These are phyloP conservation scores for Myochromella boudieri DNA, from an alignment of 768 basidiomycete genomes.

Conservation along the genomic window DNA sequence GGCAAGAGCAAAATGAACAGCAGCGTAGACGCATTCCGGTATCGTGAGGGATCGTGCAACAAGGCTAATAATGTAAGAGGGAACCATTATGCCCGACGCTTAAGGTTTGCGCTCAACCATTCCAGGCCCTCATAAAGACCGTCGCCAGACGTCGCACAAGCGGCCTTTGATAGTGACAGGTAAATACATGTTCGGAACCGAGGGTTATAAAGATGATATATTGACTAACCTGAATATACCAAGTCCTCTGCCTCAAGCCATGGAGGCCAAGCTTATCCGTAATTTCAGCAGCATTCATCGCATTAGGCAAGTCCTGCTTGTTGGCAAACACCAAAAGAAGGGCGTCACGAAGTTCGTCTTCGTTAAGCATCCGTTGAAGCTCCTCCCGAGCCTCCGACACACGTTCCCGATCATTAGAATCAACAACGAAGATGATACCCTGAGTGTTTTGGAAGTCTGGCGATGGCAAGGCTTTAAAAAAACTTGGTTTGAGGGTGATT, in stretches of 20 bases:
- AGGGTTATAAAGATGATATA: constrained; percentile 3
- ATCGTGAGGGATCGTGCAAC: constrained; percentile 62
- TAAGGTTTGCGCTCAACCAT: constrained; percentile 93
- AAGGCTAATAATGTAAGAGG: constrained; percentile 46
- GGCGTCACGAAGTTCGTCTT: constrained; percentile 98
- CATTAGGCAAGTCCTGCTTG: constrained; percentile 99
- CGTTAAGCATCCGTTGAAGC: constrained; percentile 98
- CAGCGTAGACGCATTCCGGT: constrained; percentile 51
- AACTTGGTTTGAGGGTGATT: constrained; percentile 13
- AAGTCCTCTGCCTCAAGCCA: constrained; percentile 93
- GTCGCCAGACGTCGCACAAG: constrained; percentile 97
- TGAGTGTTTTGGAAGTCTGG: constrained; percentile 99
- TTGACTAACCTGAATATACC: constrained; percentile 88
- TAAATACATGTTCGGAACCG: constrained; percentile 13
- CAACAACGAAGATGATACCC: constrained; percentile 99
- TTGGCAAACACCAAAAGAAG: constrained; percentile 99
- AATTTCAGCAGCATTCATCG: constrained; percentile 99
- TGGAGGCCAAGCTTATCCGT: constrained; percentile 99
- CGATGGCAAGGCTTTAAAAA: constrained; percentile 17
- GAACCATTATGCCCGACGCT: constrained; percentile 68
- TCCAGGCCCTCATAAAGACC: constrained; percentile 98
- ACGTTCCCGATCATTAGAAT: constrained; percentile 99
- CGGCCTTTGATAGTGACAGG: constrained; percentile 58
- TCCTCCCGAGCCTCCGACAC: constrained; percentile 98
- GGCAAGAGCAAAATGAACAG: constrained; percentile 38